A percentile compares a stretch with the other conserved stretches of the same genome.
These are phyloP conservation scores for Exophiala viscosa DNA, from an alignment of 2,329 filamentous ascomycete genomes.

Conservation along the genomic window DNA sequence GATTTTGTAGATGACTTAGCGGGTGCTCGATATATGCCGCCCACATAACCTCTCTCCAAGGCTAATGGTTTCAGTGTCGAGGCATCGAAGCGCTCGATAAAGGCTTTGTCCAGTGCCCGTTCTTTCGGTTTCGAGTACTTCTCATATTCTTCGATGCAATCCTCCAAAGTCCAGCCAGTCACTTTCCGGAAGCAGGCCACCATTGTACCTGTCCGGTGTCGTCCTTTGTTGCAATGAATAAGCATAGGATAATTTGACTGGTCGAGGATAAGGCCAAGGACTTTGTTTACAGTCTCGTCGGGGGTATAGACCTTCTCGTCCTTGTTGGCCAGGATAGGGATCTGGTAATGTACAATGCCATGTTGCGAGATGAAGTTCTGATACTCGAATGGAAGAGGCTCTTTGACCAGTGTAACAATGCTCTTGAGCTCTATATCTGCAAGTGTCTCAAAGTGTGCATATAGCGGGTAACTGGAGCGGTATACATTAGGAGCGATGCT, in stretches of 20 bases:
- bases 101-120: slow-evolving; percentile 35
- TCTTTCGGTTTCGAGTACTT: slow-evolving; percentile 54
- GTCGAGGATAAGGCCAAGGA: slow-evolving; percentile 69
- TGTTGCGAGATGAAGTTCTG: slow-evolving; percentile 60
- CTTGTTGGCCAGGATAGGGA: slow-evolving; percentile 85
- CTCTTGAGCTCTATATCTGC: slow-evolving; percentile 68
- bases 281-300: slow-evolving; percentile 62
- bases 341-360: slow-evolving; percentile 67
- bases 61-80: slow-evolving; percentile 25
- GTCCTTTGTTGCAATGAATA: slow-evolving; percentile 91
- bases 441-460: slow-evolving; percentile 68
- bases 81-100: slow-evolving; percentile 27
- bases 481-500: slow-evolving; percentile 71
- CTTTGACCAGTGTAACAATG: slow-evolving; percentile 58
- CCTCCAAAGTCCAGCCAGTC: slow-evolving; percentile 61
- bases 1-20: slow-evolving; percentile 19
- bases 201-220: slow-evolving; percentile 89
- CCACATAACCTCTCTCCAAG: slow-evolving; percentile 27
- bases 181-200: slow-evolving; percentile 73
- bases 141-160: slow-evolving; percentile 69
- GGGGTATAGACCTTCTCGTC: slow-evolving; percentile 64
- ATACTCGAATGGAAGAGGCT: slow-evolving; percentile 48
- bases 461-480: slow-evolving; percentile 73
- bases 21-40: slow-evolving; percentile 26
- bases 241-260: slow-evolving; percentile 72